Evolutionary conservation across 805 yeast species (phyloP), one percentile per base, ranked within the genome.

Genomic region (Wickerhamiella azyma): DNA sequence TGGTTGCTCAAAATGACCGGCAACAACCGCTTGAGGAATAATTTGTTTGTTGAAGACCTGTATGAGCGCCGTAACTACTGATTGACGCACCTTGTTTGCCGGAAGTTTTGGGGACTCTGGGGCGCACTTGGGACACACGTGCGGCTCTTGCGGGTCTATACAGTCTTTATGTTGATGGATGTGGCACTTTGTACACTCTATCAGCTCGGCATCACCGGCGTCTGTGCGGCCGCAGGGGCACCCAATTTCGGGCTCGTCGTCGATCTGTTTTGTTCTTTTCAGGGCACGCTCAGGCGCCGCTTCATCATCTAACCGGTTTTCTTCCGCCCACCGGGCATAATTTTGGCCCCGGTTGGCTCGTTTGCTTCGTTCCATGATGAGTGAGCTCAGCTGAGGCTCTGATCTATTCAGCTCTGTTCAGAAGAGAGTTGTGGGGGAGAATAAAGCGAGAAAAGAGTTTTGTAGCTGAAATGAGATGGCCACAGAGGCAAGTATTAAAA

Each of bases 101-200:
- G 37, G 38, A 6, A 13, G 26, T 13, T 26, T 21, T 10, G 14
- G 39, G n/a, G 18, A 24, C 18, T 14, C 33, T 14, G 6, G 24
- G 28, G 19, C 33, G 37, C 37, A 19, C 24, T 11, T 14, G n/a
- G 33, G 19, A 35, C 24, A 17, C 21, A 18, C 21, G 26, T 14
- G 51, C 30, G 13, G 14, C 8, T n/a, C 29, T 16, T 16, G 11
- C 28, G 16, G 18, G 5, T 28, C 39, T 29, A 21, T 13, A 57
- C 88, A 80, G 47, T 56, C 62, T 13, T 76, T 70, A 56, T 80
- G 88, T 59, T 80, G 88, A 85, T 85, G 80, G 4, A 77, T 70
- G 42, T 66, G 57, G 58, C 88, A 80, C 30, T 61, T 56, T 41
- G 76, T 84, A 61, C 88, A 80, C 57, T 75, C 76, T 17, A 75